Conservation (phyloP, 371 early-diverging fungal species). For the Fennellomyces sp. region DNA sequence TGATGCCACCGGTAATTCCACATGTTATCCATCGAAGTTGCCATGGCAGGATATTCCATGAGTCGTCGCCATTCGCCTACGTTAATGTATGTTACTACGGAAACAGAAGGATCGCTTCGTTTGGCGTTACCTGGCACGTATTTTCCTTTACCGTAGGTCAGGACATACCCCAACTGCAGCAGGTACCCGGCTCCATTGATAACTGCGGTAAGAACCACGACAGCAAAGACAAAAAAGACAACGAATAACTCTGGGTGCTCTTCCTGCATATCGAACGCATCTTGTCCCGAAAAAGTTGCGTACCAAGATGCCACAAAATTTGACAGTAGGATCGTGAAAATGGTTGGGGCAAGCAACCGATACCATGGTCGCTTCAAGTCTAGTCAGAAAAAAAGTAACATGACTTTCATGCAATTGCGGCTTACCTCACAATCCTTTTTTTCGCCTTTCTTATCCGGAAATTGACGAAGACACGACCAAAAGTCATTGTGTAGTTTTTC, state of each 20-base stretch:
- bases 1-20: slow-evolving; percentile 36
- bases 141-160: slow-evolving; percentile 21
- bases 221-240: slow-evolving; percentile 13
- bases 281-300: slow-evolving; percentile 26
- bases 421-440: not conserved
- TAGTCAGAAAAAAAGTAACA: too few relatives aligned
- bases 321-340: slow-evolving; percentile 11
- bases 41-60: slow-evolving; percentile 29
- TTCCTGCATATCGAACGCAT: slow-evolving; percentile 7
- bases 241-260: slow-evolving; percentile 17
- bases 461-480: slow-evolving; percentile 27
- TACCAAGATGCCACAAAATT: slow-evolving; percentile 26
- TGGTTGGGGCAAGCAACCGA: slow-evolving; percentile 23
- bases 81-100: too few relatives aligned
- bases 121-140: slow-evolving; percentile 37
- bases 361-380: slow-evolving; percentile 27
- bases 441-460: slow-evolving; percentile 10
- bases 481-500: slow-evolving; percentile 25
- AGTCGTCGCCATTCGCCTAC: slow-evolving; percentile 43
- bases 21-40: slow-evolving; percentile 3
- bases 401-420: too few relatives aligned
- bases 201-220: slow-evolving; percentile 17
- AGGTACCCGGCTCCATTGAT: slow-evolving; percentile 28
- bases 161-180: slow-evolving; percentile 25
- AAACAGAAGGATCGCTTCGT: too few relatives aligned